Percentiles rank a stretch among this genome's conserved stretches.
phyloP scores from a whole-genome alignment of 2,329 filamentous ascomycete genomes.

The Ceratocystis huliohia region DNA sequence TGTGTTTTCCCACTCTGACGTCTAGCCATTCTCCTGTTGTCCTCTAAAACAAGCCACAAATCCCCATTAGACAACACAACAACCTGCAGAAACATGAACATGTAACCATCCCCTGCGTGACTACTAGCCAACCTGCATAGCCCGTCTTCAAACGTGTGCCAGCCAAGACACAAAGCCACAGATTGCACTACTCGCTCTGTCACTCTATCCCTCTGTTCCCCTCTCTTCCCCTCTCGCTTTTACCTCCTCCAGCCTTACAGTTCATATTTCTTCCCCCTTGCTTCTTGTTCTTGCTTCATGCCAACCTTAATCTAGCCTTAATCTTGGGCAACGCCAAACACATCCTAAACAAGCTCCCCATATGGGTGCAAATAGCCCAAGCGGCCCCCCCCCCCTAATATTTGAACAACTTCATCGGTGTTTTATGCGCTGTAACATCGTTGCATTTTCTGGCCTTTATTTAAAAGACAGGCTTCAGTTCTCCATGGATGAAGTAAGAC shows the following conservation, averaged over 20 bases:
- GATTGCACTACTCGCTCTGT: neutral
- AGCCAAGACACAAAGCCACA: neutral
- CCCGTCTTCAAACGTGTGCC: neutral
- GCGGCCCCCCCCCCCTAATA: neutral
- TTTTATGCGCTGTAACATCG: neutral
- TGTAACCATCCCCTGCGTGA: neutral
- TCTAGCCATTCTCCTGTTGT: too few relatives aligned
- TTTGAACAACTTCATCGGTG: neutral
- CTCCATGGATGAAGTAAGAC: too few relatives aligned
- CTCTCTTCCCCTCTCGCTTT: neutral
- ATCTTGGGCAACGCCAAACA: conserved; percentile 3
- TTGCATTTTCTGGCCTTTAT: too few relatives aligned
- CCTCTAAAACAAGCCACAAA: too few relatives aligned
- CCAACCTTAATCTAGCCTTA: conserved; percentile 10
- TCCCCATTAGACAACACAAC: neutral
- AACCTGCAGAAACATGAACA: neutral
- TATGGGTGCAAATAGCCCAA: neutral
- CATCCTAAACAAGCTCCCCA: neutral
- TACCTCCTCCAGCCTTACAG: neutral
- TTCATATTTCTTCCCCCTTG: neutral
- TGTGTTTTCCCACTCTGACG: too few relatives aligned
- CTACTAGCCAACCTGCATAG: neutral
- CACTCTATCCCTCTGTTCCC: neutral
- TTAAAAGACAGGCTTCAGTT: too few relatives aligned
- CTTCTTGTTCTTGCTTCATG: conserved; percentile 3